Percentiles rank a stretch among this genome's conserved stretches.
Evolutionary conservation across 2,329 filamentous ascomycete species (phyloP).

Genomic region (Nemania sp.): DNA sequence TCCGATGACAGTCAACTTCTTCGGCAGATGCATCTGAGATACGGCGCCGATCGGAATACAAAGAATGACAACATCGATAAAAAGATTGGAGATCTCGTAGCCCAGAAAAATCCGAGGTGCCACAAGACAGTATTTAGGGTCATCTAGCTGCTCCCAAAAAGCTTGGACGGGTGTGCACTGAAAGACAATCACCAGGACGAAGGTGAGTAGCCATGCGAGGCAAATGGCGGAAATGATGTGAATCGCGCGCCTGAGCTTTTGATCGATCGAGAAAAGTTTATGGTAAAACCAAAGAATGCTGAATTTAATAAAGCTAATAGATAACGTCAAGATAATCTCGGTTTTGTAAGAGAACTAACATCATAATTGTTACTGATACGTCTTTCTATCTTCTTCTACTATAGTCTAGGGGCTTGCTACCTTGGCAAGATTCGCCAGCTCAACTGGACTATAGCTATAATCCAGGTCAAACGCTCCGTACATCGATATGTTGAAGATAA

Average conservation of each 20-base stretch:
- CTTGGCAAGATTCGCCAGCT: too few relatives aligned
- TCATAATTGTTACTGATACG: too few relatives aligned
- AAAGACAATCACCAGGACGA: background rate
- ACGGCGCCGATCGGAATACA: background rate
- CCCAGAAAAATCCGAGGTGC: background rate
- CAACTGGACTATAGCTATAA: too few relatives aligned
- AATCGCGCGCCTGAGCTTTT: background rate
- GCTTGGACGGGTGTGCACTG: slow-evolving; percentile 4
- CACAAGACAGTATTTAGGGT: background rate
- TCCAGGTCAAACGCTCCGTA: too few relatives aligned
- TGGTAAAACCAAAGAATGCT: slow-evolving; percentile 10
- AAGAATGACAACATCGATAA: slow-evolving; percentile 3
- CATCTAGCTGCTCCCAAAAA: background rate
- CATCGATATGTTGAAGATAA: too few relatives aligned
- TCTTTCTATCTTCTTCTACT: too few relatives aligned
- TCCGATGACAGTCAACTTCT: background rate
- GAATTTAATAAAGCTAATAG: background rate
- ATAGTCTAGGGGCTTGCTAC: too few relatives aligned
- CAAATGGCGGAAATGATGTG: background rate
- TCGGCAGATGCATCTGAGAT: background rate
- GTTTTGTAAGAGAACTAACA: too few relatives aligned
- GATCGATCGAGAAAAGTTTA: background rate
- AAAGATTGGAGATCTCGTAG: slow-evolving; percentile 6
- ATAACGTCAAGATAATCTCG: background rate
- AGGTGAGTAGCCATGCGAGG: background rate